Evolutionary conservation across 2,329 filamentous ascomycete genomes (phyloP).

Genomic region (Ceratocystis diversiconidia): DNA sequence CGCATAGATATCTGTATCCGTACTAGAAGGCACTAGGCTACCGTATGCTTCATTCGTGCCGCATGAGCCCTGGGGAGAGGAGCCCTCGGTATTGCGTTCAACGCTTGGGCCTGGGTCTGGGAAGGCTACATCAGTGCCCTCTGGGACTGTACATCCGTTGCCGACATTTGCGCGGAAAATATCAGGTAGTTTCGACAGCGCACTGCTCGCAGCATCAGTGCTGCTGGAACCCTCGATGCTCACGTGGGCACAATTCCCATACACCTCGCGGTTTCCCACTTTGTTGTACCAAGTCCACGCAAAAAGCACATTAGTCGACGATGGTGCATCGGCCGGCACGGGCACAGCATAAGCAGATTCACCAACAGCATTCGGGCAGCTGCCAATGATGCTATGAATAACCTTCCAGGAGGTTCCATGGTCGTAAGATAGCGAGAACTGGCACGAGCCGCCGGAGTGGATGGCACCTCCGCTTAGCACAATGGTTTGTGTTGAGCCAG

Average conservation of each 20-base stretch:
- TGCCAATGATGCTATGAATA: constrained; percentile 26
- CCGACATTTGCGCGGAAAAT: constrained; percentile 50
- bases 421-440: constrained; percentile 48
- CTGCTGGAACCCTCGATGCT: constrained; percentile 28
- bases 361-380: constrained; percentile 25
- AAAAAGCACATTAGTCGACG: constrained; percentile 36
- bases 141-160: constrained; percentile 40
- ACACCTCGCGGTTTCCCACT: constrained; percentile 52
- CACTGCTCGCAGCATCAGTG: constrained; percentile 28
- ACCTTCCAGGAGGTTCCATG: constrained; percentile 45
- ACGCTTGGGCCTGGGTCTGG: constrained; percentile 46
- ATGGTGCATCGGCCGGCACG: constrained; percentile 38
- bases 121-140: constrained; percentile 44
- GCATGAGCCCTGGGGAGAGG: constrained; percentile 21
- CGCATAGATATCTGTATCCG: neutral
- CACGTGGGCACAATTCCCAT: constrained; percentile 53
- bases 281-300: constrained; percentile 53
- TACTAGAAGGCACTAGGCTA: neutral
- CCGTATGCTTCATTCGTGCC: neutral
- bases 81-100: constrained; percentile 23
- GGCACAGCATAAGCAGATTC: constrained; percentile 38
- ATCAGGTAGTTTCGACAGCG: constrained; percentile 39
- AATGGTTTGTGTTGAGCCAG: constrained; percentile 40
- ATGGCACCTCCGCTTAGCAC: constrained; percentile 38
- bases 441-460: constrained; percentile 48